A percentile compares a stretch with the other conserved stretches of the same genome.
These are phyloP conservation scores for Peterozyma xylosa DNA, from an alignment of 805 yeast species.

Conservation along the genomic window DNA sequence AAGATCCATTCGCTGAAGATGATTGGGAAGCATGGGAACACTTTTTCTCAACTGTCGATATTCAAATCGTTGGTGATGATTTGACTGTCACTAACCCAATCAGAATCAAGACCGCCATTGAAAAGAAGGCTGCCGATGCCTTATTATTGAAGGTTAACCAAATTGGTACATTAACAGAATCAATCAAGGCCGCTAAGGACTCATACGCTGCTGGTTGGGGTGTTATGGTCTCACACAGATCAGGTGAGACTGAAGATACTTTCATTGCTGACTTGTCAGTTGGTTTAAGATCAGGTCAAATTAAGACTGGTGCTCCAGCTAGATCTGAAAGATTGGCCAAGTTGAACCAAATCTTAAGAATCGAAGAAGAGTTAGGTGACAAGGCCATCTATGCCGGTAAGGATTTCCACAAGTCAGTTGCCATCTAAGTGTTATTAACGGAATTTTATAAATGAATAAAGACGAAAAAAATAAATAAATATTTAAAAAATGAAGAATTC, in stretches of 20 bases:
- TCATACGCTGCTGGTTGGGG: conserved; percentile 98
- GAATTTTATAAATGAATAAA: no score
- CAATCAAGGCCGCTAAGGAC: conserved; percentile 94
- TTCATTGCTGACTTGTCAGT: conserved; percentile 96
- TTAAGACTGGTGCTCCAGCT: conserved; percentile 99
- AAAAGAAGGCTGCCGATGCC: conserved; percentile 92
- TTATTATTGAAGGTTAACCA: conserved; percentile 97
- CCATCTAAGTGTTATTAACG: conserved; percentile 15
- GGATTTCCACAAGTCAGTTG: conserved; percentile 62
- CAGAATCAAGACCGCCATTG: conserved; percentile 93
- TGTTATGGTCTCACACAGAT: conserved; percentile 99
- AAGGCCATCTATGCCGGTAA: conserved; percentile 95
- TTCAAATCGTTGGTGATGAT: conserved; percentile 97
- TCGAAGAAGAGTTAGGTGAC: conserved; percentile 97
- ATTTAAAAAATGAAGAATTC: no score
- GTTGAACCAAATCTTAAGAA: conserved; percentile 96
- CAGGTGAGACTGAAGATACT: conserved; percentile 99
- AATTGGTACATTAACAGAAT: conserved; percentile 94
- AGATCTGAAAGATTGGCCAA: conserved; percentile 99
- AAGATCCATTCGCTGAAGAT: conserved; percentile 99
- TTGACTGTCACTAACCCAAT: conserved; percentile 97
- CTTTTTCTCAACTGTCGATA: conserved; percentile 65
- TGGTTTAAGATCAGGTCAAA: conserved; percentile 97
- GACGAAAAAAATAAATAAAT: no score
- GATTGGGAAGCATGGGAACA: conserved; percentile 98